Percentiles rank a stretch among this genome's conserved stretches.
Evolutionary conservation across 768 basidiomycete genomes (phyloP).

Genomic region (Candolleomyces efflorescens): DNA sequence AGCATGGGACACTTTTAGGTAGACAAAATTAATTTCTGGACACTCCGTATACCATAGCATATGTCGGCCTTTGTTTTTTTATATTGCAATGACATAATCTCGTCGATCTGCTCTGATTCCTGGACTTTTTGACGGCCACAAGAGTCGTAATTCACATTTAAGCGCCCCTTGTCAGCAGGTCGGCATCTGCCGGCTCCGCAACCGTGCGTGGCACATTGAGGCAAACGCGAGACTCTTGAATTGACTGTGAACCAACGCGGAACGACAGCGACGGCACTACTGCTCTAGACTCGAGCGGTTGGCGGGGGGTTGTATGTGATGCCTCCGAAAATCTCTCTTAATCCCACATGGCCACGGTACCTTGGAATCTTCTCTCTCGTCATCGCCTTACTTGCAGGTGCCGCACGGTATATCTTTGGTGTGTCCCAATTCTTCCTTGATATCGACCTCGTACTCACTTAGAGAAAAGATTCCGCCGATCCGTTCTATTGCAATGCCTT

Average conservation of each 20-base stretch:
- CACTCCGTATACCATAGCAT: too few relatives aligned
- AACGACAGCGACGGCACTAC: conserved; percentile 14
- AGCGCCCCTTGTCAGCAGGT: too few relatives aligned
- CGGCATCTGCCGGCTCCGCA: neutral
- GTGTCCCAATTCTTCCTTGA: too few relatives aligned
- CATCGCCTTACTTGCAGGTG: conserved; percentile 33
- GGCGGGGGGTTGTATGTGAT: conserved; percentile 2
- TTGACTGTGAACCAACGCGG: neutral
- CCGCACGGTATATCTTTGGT: conserved; percentile 35
- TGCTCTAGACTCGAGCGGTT: neutral
- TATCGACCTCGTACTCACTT: too few relatives aligned
- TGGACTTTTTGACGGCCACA: too few relatives aligned
- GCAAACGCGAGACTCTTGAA: neutral
- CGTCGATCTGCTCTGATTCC: too few relatives aligned
- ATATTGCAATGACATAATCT: too few relatives aligned
- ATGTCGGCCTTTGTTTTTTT: too few relatives aligned
- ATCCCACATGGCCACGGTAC: conserved; percentile 50
- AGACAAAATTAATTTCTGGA: too few relatives aligned
- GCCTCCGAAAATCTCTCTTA: conserved; percentile 24
- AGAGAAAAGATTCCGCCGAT: conserved; percentile 31
- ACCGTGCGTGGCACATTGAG: neutral
- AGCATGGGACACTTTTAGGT: too few relatives aligned
- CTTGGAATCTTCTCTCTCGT: conserved; percentile 33
- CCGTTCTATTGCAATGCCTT: conserved; percentile 70
- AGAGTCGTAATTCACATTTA: too few relatives aligned